These are phyloP conservation scores for Penicillium taxi DNA, from an alignment of 495 filamentous ascomycete genomes.

Conservation along the genomic window DNA sequence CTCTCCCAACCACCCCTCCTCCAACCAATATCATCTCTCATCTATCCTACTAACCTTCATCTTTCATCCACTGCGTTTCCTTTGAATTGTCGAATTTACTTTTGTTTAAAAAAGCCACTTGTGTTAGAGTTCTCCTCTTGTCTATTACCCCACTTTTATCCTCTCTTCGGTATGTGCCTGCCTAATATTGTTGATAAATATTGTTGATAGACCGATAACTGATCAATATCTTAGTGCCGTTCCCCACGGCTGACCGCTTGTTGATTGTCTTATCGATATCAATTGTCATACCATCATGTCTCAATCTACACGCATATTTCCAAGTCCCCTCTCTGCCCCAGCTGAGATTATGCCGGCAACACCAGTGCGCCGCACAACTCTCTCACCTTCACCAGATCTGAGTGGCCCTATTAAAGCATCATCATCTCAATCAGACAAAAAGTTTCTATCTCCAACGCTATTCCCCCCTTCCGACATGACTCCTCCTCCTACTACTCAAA, in stretches of 20 bases:
- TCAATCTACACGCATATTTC: conserved; percentile 25
- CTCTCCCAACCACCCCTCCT: conserved; percentile 37
- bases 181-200: conserved; percentile 16
- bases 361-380: conserved; percentile 26
- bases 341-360: conserved; percentile 35
- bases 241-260: conserved; percentile 16
- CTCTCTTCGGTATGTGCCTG: conserved; percentile 28
- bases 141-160: conserved; percentile 18
- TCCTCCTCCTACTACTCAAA: conserved; percentile 67
- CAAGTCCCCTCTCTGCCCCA: conserved; percentile 33
- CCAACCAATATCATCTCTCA: conserved; percentile 27
- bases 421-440: conserved; percentile 27
- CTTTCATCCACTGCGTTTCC: conserved; percentile 10
- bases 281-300: conserved; percentile 27
- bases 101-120: background rate
- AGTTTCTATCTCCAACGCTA: conserved; percentile 32
- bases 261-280: conserved; percentile 8
- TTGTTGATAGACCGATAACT: conserved; percentile 11
- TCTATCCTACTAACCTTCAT: conserved; percentile 16
- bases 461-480: conserved; percentile 51
- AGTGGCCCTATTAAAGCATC: conserved; percentile 22
- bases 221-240: conserved; percentile 13
- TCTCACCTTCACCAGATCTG: conserved; percentile 38
- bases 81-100: background rate
- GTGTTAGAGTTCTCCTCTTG: conserved; percentile 10